Conservation (phyloP, 176 grass and related monocot genomes). For the Tillandsia fasciculata region DNA sequence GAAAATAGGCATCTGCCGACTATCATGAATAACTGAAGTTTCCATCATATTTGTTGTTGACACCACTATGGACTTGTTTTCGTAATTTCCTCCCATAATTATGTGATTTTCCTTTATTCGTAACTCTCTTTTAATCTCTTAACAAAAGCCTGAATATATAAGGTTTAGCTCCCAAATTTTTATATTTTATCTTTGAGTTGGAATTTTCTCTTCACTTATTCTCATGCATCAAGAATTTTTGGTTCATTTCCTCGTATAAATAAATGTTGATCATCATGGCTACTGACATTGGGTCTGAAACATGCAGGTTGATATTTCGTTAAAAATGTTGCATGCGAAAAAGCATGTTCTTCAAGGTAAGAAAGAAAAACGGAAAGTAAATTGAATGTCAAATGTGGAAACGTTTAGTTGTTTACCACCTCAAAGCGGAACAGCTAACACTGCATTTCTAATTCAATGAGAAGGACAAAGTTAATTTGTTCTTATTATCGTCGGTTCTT, state of each 20-base stretch:
- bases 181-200: not conserved
- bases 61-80: not conserved
- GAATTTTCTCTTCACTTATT: not conserved
- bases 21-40: not conserved
- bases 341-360: slow-evolving; percentile 99
- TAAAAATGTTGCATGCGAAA: slow-evolving; percentile 74
- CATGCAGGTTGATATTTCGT: slow-evolving; percentile 83
- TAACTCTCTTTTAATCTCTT: not conserved
- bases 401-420: slow-evolving; percentile 1
- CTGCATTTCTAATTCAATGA: not conserved
- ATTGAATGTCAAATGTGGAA: not conserved
- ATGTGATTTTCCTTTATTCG: not conserved
- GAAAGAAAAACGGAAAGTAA: slow-evolving; percentile 3
- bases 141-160: not conserved
- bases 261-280: not conserved
- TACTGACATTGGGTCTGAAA: slow-evolving; percentile 1
- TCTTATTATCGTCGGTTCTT: not conserved
- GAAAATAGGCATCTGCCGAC: not conserved
- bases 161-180: not conserved
- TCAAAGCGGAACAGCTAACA: not conserved
- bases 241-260: not conserved
- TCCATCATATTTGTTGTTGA: not conserved
- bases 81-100: not conserved
- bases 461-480: not conserved
- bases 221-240: not conserved